Percentiles rank a stretch among this genome's conserved stretches.
Evolutionary conservation across 2,329 filamentous ascomycete species (phyloP).

Genomic region (Fusarium sp.): DNA sequence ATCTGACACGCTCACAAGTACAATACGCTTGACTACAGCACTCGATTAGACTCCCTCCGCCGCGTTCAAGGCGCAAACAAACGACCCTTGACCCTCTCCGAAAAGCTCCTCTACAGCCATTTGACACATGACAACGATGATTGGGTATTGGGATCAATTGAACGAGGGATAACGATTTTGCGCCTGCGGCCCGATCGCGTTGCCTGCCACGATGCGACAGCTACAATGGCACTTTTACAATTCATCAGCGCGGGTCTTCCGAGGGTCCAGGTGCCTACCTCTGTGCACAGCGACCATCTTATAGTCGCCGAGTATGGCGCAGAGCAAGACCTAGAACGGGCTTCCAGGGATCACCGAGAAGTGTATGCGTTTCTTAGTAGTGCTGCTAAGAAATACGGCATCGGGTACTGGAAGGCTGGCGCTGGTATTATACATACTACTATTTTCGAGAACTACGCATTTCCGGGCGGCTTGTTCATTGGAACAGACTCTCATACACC

Average conservation of each 20-base stretch:
- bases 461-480: slow-evolving; percentile 51
- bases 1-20: neutral
- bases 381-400: slow-evolving; percentile 58
- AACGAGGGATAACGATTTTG: slow-evolving; percentile 53
- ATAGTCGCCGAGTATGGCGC: slow-evolving; percentile 43
- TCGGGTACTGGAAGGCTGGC: slow-evolving; percentile 54
- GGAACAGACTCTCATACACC: slow-evolving; percentile 54
- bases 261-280: slow-evolving; percentile 52
- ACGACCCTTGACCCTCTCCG: slow-evolving; percentile 51
- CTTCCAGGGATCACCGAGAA: slow-evolving; percentile 38
- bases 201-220: slow-evolving; percentile 57
- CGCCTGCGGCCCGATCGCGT: slow-evolving; percentile 53
- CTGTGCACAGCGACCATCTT: slow-evolving; percentile 55
- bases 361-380: slow-evolving; percentile 54
- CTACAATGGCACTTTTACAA: slow-evolving; percentile 56
- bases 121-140: slow-evolving; percentile 45
- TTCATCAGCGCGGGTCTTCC: slow-evolving; percentile 56
- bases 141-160: slow-evolving; percentile 45
- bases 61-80: slow-evolving; percentile 24
- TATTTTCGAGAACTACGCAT: slow-evolving; percentile 55
- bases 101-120: slow-evolving; percentile 55
- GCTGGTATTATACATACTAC: slow-evolving; percentile 54
- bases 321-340: neutral
- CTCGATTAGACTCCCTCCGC: slow-evolving; percentile 25
- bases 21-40: slow-evolving; percentile 33